Conservation (phyloP, 306 rosid genomes). For the barrel medic (Medicago truncatula) region DNA sequence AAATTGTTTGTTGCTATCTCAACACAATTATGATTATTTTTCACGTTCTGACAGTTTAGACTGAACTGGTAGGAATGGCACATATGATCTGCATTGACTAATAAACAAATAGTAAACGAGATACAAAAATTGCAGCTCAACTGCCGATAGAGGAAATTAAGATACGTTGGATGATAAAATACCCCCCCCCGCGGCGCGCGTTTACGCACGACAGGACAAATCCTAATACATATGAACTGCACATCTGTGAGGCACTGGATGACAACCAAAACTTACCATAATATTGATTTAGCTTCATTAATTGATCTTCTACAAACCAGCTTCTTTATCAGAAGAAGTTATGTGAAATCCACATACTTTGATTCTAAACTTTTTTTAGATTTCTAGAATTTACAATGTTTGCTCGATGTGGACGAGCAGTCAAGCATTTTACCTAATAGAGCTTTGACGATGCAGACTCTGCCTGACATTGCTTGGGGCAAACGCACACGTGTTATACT, state of each 20-base stretch:
- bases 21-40: constrained; percentile 12
- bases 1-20: neutral
- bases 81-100: neutral
- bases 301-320: neutral
- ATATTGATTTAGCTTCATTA: constrained; percentile 7
- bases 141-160: neutral
- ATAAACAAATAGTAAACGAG: constrained; percentile 3
- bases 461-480: constrained; percentile 88
- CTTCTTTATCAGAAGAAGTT: constrained; percentile 21
- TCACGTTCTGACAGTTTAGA: neutral
- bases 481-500: constrained; percentile 81
- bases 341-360: constrained; percentile 1
- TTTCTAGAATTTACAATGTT: constrained; percentile 10
- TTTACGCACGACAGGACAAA: neutral
- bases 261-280: constrained; percentile 12
- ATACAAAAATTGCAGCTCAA: neutral
- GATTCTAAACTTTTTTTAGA: constrained; percentile 12
- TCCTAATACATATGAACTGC: neutral
- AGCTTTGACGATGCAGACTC: constrained; percentile 62
- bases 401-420: constrained; percentile 28
- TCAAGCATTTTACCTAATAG: constrained; percentile 32
- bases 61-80: neutral
- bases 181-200: neutral
- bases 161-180: neutral
- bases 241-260: neutral